phyloP scores from a whole-genome alignment of 768 basidiomycete species.

The Russula foetens region DNA sequence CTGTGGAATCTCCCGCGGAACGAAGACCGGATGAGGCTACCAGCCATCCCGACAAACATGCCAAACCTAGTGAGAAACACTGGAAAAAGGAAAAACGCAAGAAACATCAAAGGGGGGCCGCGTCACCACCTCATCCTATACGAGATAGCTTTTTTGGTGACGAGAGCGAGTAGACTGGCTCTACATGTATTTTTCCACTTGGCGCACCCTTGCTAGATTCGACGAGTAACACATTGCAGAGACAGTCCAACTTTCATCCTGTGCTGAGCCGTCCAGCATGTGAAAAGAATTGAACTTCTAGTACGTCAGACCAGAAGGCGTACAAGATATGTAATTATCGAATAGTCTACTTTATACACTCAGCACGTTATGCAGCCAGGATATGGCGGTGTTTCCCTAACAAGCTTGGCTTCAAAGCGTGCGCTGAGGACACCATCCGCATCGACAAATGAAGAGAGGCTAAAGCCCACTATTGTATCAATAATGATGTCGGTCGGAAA shows the following conservation, averaged over 20 bases:
- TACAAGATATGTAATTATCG: too few species aligned
- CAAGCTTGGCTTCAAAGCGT: conserved; percentile 17
- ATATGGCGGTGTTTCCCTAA: background rate
- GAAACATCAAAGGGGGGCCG: background rate
- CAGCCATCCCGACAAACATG: background rate
- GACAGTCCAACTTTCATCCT: too few species aligned
- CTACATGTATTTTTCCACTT: background rate
- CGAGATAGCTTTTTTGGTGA: conserved; percentile 5
- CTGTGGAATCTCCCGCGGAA: background rate
- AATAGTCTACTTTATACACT: too few species aligned
- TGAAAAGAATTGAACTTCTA: too few species aligned
- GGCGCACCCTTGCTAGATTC: background rate
- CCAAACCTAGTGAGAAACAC: background rate
- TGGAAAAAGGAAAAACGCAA: background rate
- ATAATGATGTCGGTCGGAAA: background rate
- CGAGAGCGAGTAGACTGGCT: background rate
- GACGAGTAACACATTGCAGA: background rate
- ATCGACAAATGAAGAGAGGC: conserved; percentile 17
- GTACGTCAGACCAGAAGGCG: too few species aligned
- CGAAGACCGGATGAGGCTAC: background rate
- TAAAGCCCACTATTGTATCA: background rate
- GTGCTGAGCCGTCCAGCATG: too few species aligned
- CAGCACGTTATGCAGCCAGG: background rate
- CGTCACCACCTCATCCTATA: background rate
- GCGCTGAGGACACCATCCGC: conserved; percentile 16